Evolutionary conservation across 441 rosid species (phyloP).

Genomic region (Heliophila coronopifolia): DNA sequence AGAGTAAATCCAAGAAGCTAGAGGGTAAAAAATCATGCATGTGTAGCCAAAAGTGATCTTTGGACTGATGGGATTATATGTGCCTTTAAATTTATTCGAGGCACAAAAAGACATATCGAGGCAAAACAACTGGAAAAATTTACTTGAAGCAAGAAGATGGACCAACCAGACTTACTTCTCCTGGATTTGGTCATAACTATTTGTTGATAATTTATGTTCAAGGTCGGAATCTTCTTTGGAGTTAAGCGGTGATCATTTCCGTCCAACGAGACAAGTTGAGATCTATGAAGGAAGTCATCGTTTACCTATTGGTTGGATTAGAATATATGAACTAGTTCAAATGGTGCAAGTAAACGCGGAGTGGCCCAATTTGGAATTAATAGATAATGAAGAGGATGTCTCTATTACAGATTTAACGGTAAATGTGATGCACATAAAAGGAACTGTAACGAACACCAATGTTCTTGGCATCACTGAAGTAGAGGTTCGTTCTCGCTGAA

Average conservation of each 20-base stretch:
- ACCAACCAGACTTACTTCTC: conserved; percentile 29
- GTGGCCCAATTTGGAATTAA: conserved; percentile 52
- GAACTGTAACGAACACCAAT: conserved; percentile 41
- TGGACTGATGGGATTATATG: conserved; percentile 90
- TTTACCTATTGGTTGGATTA: conserved; percentile 90
- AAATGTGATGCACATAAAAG: conserved; percentile 76
- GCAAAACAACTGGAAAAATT: conserved; percentile 25
- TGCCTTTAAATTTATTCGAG: conserved; percentile 68
- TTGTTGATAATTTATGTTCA: conserved; percentile 31
- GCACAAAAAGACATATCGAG: conserved; percentile 33
- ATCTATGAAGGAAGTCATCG: conserved; percentile 60
- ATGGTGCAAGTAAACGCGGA: conserved; percentile 56
- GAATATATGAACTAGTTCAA: conserved; percentile 66
- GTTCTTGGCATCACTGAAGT: conserved; percentile 82
- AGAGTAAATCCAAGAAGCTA: conserved; percentile 22
- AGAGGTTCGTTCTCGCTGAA: conserved; percentile 50
- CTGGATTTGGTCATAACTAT: conserved; percentile 22
- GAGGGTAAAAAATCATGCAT: conserved; percentile 18
- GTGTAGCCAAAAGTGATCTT: conserved; percentile 40
- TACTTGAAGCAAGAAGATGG: conserved; percentile 31
- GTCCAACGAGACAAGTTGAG: conserved; percentile 37
- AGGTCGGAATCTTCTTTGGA: conserved; percentile 35
- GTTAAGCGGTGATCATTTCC: conserved; percentile 27
- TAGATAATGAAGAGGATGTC: conserved; percentile 53
- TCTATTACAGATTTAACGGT: conserved; percentile 86